Evolutionary conservation across 129 eudicot species (phyloP).

Genomic region (Pittosporum tobira): DNA sequence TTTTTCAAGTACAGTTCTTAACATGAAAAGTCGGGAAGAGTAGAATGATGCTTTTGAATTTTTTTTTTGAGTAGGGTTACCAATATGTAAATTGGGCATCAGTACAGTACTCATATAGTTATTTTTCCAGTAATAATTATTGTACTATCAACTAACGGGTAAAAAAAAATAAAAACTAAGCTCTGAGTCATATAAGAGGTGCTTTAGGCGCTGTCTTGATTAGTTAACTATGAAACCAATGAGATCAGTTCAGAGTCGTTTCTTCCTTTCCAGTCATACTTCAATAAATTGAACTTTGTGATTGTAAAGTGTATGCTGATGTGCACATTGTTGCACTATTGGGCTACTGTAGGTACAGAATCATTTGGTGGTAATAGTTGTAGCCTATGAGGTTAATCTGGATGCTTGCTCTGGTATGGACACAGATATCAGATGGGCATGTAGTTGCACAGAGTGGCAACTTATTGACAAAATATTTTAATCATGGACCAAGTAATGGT

Average conservation of each 20-base stretch:
- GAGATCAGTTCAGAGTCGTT: constrained; percentile 5
- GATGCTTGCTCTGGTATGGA: constrained; percentile 18
- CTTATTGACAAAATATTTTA: constrained; percentile 11
- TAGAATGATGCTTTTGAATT: no score
- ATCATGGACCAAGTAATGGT: constrained; percentile 9
- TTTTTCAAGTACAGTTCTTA: no score
- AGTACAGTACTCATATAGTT: no score
- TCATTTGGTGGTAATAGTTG: constrained; percentile 10
- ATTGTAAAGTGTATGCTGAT: constrained; percentile 8
- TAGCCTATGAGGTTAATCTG: constrained; percentile 15
- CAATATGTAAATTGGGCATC: no score
- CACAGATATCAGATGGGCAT: constrained; percentile 11
- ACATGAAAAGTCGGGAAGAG: no score
- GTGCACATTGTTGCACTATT: constrained; percentile 15
- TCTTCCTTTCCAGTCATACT: constrained; percentile 10
- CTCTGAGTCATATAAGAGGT: background rate
- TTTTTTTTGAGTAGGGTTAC: no score
- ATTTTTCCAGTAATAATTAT: no score
- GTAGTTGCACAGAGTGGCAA: constrained; percentile 18
- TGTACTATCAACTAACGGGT: background rate
- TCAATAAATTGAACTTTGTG: constrained; percentile 7
- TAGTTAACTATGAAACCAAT: background rate
- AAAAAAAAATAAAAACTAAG: background rate
- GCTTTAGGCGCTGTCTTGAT: background rate
- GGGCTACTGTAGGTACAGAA: constrained; percentile 13